A percentile compares a stretch with the other conserved stretches of the same genome.
Evolutionary conservation across 139 green algal species (phyloP).

Genomic region (Haematococcus sp.): DNA sequence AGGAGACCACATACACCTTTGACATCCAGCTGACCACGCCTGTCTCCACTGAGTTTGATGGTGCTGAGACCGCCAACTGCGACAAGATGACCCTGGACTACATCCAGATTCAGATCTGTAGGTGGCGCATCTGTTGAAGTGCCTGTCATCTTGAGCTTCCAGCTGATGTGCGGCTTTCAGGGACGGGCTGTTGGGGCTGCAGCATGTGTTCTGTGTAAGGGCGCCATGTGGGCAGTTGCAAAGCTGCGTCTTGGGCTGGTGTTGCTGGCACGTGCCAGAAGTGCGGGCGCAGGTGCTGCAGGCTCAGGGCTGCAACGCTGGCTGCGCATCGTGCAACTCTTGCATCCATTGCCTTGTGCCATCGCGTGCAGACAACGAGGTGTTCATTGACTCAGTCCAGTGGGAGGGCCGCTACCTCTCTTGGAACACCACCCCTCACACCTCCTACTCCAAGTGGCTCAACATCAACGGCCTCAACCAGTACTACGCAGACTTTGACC

Average conservation of each 20-base stretch:
- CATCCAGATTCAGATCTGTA: conserved; percentile 31
- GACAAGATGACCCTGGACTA: conserved; percentile 43
- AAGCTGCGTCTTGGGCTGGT: no score
- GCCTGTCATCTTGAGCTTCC: no score
- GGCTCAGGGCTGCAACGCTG: not conserved
- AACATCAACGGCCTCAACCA: conserved; percentile 40
- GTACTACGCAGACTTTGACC: conserved; percentile 36
- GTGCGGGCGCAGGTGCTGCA: not conserved
- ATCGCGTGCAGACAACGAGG: conserved; percentile 24
- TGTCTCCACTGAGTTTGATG: conserved; percentile 19
- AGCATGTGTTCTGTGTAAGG: no score
- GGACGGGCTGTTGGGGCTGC: no score
- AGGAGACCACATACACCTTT: conserved; percentile 15
- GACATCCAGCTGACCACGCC: conserved; percentile 11
- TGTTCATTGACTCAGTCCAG: conserved; percentile 23
- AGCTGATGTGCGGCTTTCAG: no score
- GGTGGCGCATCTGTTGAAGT: conserved; percentile 9
- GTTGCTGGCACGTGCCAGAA: no score
- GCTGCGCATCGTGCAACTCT: not conserved
- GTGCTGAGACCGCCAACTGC: conserved; percentile 9
- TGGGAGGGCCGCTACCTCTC: conserved; percentile 31
- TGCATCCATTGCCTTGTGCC: not conserved
- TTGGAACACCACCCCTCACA: conserved; percentile 33
- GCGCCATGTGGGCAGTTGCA: no score
- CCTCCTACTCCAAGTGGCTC: conserved; percentile 35